Conservation (phyloP, 169 alveolate species). For the Plasmodium yoelii region DNA sequence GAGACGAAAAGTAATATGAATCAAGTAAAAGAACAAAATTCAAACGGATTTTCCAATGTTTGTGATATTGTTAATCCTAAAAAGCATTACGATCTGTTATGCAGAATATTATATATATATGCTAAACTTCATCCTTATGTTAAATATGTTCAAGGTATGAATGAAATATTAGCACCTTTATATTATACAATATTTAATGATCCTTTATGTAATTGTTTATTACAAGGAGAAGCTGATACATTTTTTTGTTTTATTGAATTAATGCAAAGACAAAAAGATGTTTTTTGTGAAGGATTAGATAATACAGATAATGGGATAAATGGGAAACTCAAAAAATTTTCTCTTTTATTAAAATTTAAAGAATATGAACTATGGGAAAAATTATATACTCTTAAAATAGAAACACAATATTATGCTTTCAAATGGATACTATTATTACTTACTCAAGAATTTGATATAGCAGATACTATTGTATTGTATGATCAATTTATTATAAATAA, state of each 20-base stretch:
- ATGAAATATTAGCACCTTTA: slow-evolving; percentile 89
- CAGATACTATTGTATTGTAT: slow-evolving; percentile 68
- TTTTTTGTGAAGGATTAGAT: slow-evolving; percentile 81
- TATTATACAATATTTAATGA: slow-evolving; percentile 83
- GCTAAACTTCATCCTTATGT: slow-evolving; percentile 87
- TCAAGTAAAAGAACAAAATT: neutral
- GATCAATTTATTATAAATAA: slow-evolving; percentile 73
- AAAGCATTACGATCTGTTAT: slow-evolving; percentile 80
- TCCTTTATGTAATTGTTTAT: slow-evolving; percentile 77
- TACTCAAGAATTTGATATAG: slow-evolving; percentile 81
- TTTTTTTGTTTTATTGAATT: slow-evolving; percentile 89
- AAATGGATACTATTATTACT: slow-evolving; percentile 84
- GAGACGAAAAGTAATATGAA: neutral
- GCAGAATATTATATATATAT: slow-evolving; percentile 86
- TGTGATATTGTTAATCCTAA: slow-evolving; percentile 72
- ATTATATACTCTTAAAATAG: slow-evolving; percentile 68
- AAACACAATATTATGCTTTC: slow-evolving; percentile 80
- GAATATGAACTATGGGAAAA: slow-evolving; percentile 73
- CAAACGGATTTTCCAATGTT: slow-evolving; percentile 16
- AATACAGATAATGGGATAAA: slow-evolving; percentile 81
- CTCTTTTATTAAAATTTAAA: slow-evolving; percentile 65
- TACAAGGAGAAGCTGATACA: slow-evolving; percentile 89
- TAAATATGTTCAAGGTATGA: slow-evolving; percentile 92
- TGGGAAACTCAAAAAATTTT: slow-evolving; percentile 75
- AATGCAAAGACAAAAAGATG: slow-evolving; percentile 89